Conservation (phyloP, 352 stramenopile genomes). For the Peronospora farinosa region DNA sequence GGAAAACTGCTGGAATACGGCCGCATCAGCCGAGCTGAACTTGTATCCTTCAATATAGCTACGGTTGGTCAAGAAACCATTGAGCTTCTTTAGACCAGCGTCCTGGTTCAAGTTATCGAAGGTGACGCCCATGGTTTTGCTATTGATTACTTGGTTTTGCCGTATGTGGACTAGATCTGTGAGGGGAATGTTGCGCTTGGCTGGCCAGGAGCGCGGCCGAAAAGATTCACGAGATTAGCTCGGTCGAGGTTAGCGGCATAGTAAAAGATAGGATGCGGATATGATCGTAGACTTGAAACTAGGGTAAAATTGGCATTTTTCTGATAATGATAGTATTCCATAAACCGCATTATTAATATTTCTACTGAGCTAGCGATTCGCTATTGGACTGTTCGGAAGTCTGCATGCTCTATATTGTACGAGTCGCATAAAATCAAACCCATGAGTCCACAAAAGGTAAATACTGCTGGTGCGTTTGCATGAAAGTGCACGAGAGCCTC, state of each 20-base stretch:
- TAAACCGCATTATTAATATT: too few relatives aligned
- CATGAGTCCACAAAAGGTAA: too few relatives aligned
- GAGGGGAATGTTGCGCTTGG: slow-evolving; percentile 20
- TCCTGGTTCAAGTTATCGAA: slow-evolving; percentile 60
- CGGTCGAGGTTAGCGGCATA: slow-evolving; percentile 14
- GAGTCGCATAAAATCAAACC: too few relatives aligned
- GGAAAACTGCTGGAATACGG: slow-evolving; percentile 48
- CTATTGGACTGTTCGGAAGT: too few relatives aligned
- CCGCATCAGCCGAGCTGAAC: slow-evolving; percentile 58
- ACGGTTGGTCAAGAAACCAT: slow-evolving; percentile 70
- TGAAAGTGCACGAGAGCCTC: too few relatives aligned
- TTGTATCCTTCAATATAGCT: slow-evolving; percentile 78
- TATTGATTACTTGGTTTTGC: slow-evolving; percentile 4
- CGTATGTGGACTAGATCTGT: slow-evolving; percentile 14
- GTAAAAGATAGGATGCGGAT: slow-evolving; percentile 14
- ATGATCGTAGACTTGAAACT: not conserved
- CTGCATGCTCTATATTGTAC: too few relatives aligned
- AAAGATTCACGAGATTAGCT: slow-evolving; percentile 6
- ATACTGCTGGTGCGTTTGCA: too few relatives aligned
- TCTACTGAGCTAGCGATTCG: too few relatives aligned
- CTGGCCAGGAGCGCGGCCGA: slow-evolving; percentile 25
- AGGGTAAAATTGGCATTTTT: not conserved
- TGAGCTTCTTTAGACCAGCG: slow-evolving; percentile 68
- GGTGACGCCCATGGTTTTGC: slow-evolving; percentile 45
- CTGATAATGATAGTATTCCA: too few relatives aligned